Evolutionary conservation across 495 filamentous ascomycete species (phyloP), one percentile per base, ranked within the genome.

Genomic region (Aspergillus olivimuriae): DNA sequence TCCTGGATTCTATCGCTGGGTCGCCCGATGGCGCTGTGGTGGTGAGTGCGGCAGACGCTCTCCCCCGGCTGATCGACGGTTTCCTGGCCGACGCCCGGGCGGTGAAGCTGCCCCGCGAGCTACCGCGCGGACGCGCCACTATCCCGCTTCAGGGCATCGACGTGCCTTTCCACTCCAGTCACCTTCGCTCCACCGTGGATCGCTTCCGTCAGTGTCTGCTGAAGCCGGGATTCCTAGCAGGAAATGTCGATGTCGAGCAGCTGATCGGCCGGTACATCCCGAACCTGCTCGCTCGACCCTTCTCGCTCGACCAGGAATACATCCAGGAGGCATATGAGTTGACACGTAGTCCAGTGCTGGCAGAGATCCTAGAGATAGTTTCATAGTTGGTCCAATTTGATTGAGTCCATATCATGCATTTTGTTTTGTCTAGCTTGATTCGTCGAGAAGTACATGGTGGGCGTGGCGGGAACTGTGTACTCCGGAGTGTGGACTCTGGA

Each of bases 291-390:
- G 65, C 48, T n/a, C 46, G 41, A 18, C 58, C 62, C 7, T 68
- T 68, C 61, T 81, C 86, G 52, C 63, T 94, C 28, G 86, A 84
- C 19, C 86, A 86, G 68, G 85, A 87, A 60, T 94, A 94, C 65
- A 91, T 95, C 64, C 84, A 89, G 72, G 86, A 94, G 55, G 89
- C 91, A 16, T 91, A 87, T 61, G 72, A 75, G 26, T 62, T 94
- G 49, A 95, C 89, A n/a, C 24, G 34, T 9, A 57, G 53, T 28
- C 50, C 53, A 4, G 22, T 57, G 8, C 17, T 57, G 34, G 44
- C 14, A 9, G 47, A 51, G 34, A 48, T 57, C 2, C 12, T 57
- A 34, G 36, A 41, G 2, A 11, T 28, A 28, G 24, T 6, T 5
- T 28, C 6, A n/a, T n/a, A 28, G 24, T 28, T 5, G 5, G 11